These are phyloP conservation scores for Aspergillus clavatus DNA, from an alignment of 2,329 filamentous ascomycete genomes.

Conservation along the genomic window DNA sequence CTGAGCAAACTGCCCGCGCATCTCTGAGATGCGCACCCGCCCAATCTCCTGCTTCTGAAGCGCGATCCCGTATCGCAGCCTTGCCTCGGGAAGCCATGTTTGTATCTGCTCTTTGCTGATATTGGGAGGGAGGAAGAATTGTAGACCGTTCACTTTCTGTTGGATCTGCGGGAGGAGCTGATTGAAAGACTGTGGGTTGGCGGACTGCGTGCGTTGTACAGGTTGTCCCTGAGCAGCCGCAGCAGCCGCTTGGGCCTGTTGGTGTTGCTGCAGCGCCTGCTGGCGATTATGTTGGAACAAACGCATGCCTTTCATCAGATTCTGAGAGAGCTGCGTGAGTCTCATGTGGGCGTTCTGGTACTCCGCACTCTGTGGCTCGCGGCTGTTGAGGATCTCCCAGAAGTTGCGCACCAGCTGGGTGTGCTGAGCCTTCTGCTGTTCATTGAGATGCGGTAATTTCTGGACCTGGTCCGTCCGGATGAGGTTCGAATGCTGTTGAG, in stretches of 20 bases:
- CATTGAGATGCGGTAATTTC: constrained; percentile 49
- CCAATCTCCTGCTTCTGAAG: constrained; percentile 47
- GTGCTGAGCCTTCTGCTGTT: constrained; percentile 53
- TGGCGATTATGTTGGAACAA: constrained; percentile 42
- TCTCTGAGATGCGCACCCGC: constrained; percentile 39
- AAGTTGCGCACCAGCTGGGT: constrained; percentile 50
- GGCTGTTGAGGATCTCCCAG: constrained; percentile 50
- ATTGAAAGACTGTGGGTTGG: constrained; percentile 37
- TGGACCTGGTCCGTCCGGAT: constrained; percentile 52
- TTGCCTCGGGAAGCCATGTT: constrained; percentile 45
- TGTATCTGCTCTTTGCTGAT: constrained; percentile 41
- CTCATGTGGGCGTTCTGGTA: constrained; percentile 49
- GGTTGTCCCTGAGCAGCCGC: constrained; percentile 19
- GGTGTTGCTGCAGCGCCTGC: constrained; percentile 27
- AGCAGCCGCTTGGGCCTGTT: constrained; percentile 24
- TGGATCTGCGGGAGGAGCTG: constrained; percentile 45
- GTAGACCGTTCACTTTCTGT: constrained; percentile 41
- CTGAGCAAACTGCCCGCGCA: constrained; percentile 36
- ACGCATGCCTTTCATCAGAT: constrained; percentile 50
- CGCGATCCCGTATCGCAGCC: constrained; percentile 44
- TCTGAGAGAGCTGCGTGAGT: constrained; percentile 48
- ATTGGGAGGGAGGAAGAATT: constrained; percentile 43
- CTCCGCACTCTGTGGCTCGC: constrained; percentile 46
- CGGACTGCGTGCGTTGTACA: constrained; percentile 29
- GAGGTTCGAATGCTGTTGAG: constrained; percentile 41